These are phyloP conservation scores for Penicillium sp. DNA, from an alignment of 2,329 filamentous ascomycete species.

Conservation along the genomic window DNA sequence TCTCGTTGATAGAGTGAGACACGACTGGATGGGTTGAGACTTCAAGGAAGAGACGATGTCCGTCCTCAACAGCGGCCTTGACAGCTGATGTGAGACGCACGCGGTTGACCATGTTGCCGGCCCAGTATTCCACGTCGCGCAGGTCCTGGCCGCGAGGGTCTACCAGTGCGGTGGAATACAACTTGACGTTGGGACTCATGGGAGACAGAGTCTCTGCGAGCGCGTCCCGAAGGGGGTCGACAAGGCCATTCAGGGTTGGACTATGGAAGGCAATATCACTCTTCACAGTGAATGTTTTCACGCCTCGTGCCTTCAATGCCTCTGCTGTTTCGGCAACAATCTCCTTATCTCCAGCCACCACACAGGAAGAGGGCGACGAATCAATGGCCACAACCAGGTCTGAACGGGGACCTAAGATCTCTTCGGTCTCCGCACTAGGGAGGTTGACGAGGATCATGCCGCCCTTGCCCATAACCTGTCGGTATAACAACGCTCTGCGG, in stretches of 20 bases:
- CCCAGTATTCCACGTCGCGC: slow-evolving; percentile 33
- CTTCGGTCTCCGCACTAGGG: background rate
- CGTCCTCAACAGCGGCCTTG: slow-evolving; percentile 37
- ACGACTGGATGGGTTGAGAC: slow-evolving; percentile 45
- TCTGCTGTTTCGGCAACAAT: slow-evolving; percentile 1
- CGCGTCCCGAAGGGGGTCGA: slow-evolving; percentile 23
- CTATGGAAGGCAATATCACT: slow-evolving; percentile 46
- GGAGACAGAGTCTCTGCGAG: slow-evolving; percentile 8
- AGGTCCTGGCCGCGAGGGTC: slow-evolving; percentile 8
- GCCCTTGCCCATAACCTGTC: slow-evolving; percentile 26
- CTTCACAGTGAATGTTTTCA: slow-evolving; percentile 38
- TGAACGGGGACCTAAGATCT: background rate
- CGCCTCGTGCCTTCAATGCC: slow-evolving; percentile 8
- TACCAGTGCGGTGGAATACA: slow-evolving; percentile 20
- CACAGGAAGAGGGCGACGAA: slow-evolving; percentile 5
- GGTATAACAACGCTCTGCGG: slow-evolving; percentile 33
- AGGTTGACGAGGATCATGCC: slow-evolving; percentile 22
- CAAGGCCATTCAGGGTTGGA: slow-evolving; percentile 35
- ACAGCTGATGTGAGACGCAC: slow-evolving; percentile 40
- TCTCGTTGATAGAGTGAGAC: slow-evolving; percentile 44
- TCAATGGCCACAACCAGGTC: slow-evolving; percentile 3
- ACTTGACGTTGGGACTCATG: background rate
- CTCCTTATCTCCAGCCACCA: slow-evolving; percentile 4
- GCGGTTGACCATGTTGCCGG: slow-evolving; percentile 35
- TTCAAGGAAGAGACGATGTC: slow-evolving; percentile 42